Percentiles rank a stretch among this genome's conserved stretches.
These are phyloP conservation scores for Hypoxylon sp. DNA, from an alignment of 2,329 filamentous ascomycete genomes.

Conservation along the genomic window DNA sequence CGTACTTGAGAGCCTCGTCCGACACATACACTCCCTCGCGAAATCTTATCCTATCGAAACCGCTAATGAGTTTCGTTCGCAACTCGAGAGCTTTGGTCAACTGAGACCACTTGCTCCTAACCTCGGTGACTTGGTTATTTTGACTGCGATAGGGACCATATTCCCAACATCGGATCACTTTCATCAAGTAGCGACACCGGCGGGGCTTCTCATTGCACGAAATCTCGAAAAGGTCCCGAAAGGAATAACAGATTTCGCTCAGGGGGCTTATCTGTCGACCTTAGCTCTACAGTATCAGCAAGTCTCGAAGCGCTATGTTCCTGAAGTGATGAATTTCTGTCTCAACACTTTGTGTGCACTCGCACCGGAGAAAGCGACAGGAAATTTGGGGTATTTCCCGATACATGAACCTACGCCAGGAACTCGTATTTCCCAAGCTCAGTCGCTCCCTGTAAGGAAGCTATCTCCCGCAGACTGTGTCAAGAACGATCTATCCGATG, in stretches of 20 bases:
- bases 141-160: constrained; percentile 86
- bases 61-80: constrained; percentile 81
- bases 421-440: constrained; percentile 65
- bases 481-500: constrained; percentile 49
- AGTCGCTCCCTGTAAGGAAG: constrained; percentile 63
- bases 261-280: constrained; percentile 83
- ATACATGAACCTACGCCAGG: constrained; percentile 69
- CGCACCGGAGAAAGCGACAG: constrained; percentile 67
- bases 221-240: constrained; percentile 85
- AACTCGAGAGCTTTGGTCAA: constrained; percentile 71
- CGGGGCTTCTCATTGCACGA: constrained; percentile 85
- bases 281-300: constrained; percentile 86
- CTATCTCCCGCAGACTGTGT: constrained; percentile 73
- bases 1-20: constrained; percentile 83
- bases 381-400: constrained; percentile 71
- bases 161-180: constrained; percentile 98
- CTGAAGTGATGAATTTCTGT: constrained; percentile 87
- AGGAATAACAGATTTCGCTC: constrained; percentile 75
- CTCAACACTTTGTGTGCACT: constrained; percentile 80
- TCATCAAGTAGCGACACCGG: constrained; percentile 92
- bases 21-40: constrained; percentile 92
- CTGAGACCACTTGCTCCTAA: constrained; percentile 67
- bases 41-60: constrained; percentile 87
- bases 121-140: constrained; percentile 82
- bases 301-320: constrained; percentile 88